Conservation (phyloP, 2,329 filamentous ascomycete genomes). For the Microdochium trichocladiopsis region DNA sequence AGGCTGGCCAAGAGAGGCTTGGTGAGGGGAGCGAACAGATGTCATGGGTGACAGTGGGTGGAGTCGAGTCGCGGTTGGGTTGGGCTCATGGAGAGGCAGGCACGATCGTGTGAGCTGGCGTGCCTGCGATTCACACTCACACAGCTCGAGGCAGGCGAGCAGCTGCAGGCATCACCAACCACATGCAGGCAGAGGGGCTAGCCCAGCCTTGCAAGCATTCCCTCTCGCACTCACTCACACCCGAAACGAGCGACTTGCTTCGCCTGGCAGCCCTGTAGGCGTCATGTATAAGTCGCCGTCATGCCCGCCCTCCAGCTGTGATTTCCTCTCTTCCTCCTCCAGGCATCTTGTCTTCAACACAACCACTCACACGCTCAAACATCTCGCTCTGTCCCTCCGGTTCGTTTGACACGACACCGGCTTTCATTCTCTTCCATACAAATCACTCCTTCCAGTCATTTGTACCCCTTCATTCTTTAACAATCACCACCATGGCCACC, state of each 20-base stretch:
- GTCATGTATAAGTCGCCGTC: background rate
- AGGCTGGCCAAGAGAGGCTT: no score
- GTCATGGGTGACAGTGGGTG: no score
- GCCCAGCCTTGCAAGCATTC: background rate
- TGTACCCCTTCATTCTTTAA: background rate
- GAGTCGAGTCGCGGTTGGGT: no score
- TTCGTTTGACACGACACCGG: background rate
- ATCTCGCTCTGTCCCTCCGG: background rate
- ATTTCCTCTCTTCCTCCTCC: background rate
- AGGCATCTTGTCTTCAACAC: background rate
- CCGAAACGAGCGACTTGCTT: background rate
- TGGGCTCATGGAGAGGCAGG: no score
- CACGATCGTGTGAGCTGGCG: no score
- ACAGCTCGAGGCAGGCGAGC: background rate
- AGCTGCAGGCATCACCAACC: background rate
- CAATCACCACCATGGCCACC: constrained; percentile 19
- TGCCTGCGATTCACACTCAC: no score
- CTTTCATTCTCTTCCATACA: background rate
- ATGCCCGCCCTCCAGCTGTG: background rate
- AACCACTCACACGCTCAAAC: background rate
- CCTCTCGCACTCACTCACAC: background rate
- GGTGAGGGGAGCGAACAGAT: no score
- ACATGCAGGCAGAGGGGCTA: background rate
- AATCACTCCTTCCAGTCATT: background rate
- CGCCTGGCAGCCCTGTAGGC: background rate